Base-by-base conservation (phyloP, 2,329 filamentous ascomycete species). In the Fusarium anthophilum region DNA sequence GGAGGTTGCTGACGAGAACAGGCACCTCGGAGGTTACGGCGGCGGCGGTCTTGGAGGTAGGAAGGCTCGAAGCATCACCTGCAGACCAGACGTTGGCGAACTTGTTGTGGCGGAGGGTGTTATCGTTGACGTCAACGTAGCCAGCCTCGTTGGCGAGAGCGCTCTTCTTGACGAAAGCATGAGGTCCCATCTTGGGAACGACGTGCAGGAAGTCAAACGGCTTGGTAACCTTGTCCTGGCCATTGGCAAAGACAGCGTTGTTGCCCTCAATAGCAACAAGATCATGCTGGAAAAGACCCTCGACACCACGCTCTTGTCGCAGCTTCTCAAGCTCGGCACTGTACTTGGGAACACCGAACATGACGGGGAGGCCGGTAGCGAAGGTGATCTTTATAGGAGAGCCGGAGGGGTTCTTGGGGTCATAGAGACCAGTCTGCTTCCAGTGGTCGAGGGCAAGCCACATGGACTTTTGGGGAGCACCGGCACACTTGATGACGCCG, bases 281-380 rank as follows among this genome's bases (percentile, higher is more conserved):
- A 74, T 90, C 88, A 69, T 91, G 89, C 76, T 87, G 83, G 79
- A 91, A 91, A 22, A 90, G 81, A 1, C 86, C 89, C 77, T 90
- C 89, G 5, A 91, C 89, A 7, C 85, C 86, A 15, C 88, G 81
- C 77, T 90, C 85, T 77, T 84, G 77, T 7, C 89, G 85, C 76
- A 91, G 80, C 72, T 85, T 80, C 67, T 91, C 87, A 3, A 91
- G 84, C 58, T 82, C 83, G 35, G 84, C 85, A 77, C 83, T 87
- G 78, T 91, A 91, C 81, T 91, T 91, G 66, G 88, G 86, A 43
- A 91, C 88, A 50, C 86, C 89, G 63, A 91, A 91, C 89, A 91
- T 91, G 60, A 80, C 81, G 0, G 87, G 87, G 6, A 89, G 81
- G 0, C 84, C 88, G 0, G 89, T 90, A 10, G 88, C 88, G 68